phyloP scores from a whole-genome alignment of 345 rosid species.

The Camelina sativa region DNA sequence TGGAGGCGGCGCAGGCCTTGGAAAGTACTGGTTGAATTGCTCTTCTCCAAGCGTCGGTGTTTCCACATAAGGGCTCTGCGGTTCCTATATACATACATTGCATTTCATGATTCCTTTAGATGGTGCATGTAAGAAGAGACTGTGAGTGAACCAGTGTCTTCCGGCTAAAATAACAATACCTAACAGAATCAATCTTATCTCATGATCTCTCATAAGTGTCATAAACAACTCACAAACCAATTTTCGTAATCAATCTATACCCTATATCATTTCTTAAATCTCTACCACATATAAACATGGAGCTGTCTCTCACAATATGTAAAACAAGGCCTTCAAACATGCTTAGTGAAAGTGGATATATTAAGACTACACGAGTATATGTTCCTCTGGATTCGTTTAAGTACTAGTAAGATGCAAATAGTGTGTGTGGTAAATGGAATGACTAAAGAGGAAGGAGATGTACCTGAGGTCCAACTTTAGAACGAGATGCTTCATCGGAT shows the following conservation, averaged over 20 bases:
- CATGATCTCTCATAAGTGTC: not conserved
- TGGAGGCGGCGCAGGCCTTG: constrained; percentile 79
- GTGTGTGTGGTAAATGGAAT: constrained; percentile 16
- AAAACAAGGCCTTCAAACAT: not conserved
- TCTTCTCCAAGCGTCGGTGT: constrained; percentile 60
- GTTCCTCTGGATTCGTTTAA: not conserved
- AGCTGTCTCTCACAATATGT: constrained; percentile 2
- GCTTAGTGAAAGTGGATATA: not conserved
- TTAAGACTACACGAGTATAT: not conserved
- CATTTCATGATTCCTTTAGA: not conserved
- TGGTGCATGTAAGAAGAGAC: not conserved
- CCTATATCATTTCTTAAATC: not conserved
- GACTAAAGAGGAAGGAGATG: constrained; percentile 22
- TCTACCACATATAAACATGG: constrained; percentile 20
- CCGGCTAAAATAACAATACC: not conserved
- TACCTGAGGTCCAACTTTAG: constrained; percentile 64
- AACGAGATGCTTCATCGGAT: constrained; percentile 55
- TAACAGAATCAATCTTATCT: not conserved
- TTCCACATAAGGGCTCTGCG: constrained; percentile 82
- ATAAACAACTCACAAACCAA: not conserved
- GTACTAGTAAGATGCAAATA: constrained; percentile 19
- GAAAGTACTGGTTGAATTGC: constrained; percentile 53
- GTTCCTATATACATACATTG: constrained; percentile 37
- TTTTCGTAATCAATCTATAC: not conserved
- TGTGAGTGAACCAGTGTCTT: not conserved